phyloP scores from a whole-genome alignment of 2,329 filamentous ascomycete genomes.

The Penicillium hordei region DNA sequence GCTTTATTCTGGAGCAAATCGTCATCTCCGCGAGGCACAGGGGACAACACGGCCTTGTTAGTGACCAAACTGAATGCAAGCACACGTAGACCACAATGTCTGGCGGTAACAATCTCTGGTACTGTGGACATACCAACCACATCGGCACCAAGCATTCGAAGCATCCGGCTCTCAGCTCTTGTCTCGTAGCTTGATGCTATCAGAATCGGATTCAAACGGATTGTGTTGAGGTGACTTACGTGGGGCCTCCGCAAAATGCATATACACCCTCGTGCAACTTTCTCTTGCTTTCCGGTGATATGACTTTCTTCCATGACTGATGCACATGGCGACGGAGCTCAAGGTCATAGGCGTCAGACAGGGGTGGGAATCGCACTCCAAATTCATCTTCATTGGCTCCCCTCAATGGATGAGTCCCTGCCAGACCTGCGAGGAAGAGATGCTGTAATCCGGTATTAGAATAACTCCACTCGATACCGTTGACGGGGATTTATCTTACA shows the following conservation, averaged over 20 bases:
- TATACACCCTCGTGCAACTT: conserved; percentile 65
- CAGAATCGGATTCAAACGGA: conserved; percentile 9
- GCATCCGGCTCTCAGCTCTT: conserved; percentile 63
- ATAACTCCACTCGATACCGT: neutral
- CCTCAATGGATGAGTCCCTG: conserved; percentile 61
- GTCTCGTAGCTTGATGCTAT: conserved; percentile 57
- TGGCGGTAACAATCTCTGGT: conserved; percentile 65
- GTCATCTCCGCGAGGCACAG: conserved; percentile 60
- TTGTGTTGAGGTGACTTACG: conserved; percentile 41
- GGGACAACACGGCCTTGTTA: conserved; percentile 61
- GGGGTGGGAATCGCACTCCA: conserved; percentile 61
- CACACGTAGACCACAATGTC: conserved; percentile 63
- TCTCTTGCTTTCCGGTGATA: conserved; percentile 47
- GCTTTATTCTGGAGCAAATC: conserved; percentile 52
- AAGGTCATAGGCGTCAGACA: conserved; percentile 67
- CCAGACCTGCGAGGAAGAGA: conserved; percentile 62
- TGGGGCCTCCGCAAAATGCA: conserved; percentile 64
- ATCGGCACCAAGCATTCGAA: conserved; percentile 62
- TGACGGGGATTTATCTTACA: conserved; percentile 39
- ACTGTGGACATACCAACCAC: conserved; percentile 71
- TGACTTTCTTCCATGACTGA: conserved; percentile 55
- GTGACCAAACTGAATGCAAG: conserved; percentile 67
- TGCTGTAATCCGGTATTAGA: conserved; percentile 47
- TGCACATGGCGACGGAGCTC: conserved; percentile 59
- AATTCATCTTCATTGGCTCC: conserved; percentile 64